Conservation (phyloP, 345 rosid genomes). For the Melaleuca quinquenervia region DNA sequence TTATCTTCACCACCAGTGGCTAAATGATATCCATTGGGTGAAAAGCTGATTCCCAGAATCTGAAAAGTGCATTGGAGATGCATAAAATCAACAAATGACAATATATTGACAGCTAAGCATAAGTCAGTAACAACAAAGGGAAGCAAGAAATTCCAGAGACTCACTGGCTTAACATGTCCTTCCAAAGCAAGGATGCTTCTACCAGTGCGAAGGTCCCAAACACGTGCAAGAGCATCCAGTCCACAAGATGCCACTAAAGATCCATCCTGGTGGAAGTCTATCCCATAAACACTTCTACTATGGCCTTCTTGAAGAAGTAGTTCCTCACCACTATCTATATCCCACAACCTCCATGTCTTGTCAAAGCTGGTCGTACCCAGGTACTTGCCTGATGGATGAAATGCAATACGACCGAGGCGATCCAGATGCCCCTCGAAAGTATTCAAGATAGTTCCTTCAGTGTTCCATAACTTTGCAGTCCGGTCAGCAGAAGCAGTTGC, state of each 20-base stretch:
- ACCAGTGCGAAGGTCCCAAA: conserved; percentile 98
- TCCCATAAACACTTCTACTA: conserved; percentile 81
- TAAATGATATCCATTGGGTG: conserved; percentile 95
- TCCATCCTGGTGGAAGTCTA: conserved; percentile 92
- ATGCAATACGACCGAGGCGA: conserved; percentile 82
- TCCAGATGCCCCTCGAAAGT: conserved; percentile 88
- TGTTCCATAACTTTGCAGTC: conserved; percentile 84
- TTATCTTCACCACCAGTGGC: conserved; percentile 97
- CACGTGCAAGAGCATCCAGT: conserved; percentile 79
- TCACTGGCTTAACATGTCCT: conserved; percentile 92
- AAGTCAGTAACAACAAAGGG: not conserved
- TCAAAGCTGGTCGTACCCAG: conserved; percentile 92
- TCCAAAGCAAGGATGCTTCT: conserved; percentile 78
- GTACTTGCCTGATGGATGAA: conserved; percentile 94
- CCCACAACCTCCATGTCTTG: conserved; percentile 99
- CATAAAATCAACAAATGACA: not conserved
- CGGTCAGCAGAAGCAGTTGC: conserved; percentile 99
- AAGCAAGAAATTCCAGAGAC: not conserved
- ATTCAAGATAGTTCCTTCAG: conserved; percentile 66
- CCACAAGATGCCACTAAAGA: conserved; percentile 90
- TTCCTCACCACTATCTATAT: conserved; percentile 68
- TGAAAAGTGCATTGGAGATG: conserved; percentile 14
- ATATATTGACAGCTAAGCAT: not conserved
- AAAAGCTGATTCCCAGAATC: conserved; percentile 78
- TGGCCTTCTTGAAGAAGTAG: conserved; percentile 97